phyloP scores from a whole-genome alignment of 352 stramenopile species.

The Phytopythium sindhum region DNA sequence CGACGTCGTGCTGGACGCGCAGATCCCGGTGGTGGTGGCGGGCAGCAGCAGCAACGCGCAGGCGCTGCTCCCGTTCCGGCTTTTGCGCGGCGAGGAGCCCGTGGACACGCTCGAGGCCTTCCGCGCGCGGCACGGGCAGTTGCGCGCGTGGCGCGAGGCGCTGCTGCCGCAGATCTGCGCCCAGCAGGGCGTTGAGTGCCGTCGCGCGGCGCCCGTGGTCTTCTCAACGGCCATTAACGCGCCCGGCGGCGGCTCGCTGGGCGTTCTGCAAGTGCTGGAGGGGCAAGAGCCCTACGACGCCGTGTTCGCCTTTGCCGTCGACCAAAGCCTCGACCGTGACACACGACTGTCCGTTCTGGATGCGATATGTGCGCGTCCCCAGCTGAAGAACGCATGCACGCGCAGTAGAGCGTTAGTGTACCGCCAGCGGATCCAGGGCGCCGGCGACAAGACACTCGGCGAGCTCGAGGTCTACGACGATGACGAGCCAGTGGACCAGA shows the following conservation, averaged over 20 bases:
- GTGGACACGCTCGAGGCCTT: conserved; percentile 54
- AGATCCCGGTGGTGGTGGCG: conserved; percentile 5
- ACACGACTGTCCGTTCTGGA: conserved; percentile 31
- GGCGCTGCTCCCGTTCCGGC: conserved; percentile 18
- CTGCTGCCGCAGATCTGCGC: conserved; percentile 43
- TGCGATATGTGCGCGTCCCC: conserved; percentile 33
- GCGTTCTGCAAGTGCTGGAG: conserved; percentile 48
- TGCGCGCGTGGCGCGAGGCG: conserved; percentile 25
- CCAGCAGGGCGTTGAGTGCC: conserved; percentile 32
- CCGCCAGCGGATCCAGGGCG: conserved; percentile 34
- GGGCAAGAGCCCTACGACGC: conserved; percentile 46
- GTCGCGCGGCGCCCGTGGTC: conserved; percentile 30
- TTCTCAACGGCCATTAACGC: conserved; percentile 38
- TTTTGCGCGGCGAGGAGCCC: conserved; percentile 40
- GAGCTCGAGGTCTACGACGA: conserved; percentile 67
- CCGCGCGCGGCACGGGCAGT: conserved; percentile 32
- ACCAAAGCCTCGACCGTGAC: conserved; percentile 24
- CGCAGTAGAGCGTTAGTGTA: conserved; percentile 41
- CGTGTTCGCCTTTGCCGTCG: conserved; percentile 36
- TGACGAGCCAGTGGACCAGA: conserved; percentile 57
- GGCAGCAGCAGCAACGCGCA: not conserved
- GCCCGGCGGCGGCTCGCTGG: conserved; percentile 24
- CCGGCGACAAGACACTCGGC: conserved; percentile 26
- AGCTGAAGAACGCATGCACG: conserved; percentile 26
- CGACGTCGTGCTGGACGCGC: conserved; percentile 3